These are phyloP conservation scores for Porpolomopsis calyptriformis DNA, from an alignment of 768 basidiomycete species.

Conservation along the genomic window DNA sequence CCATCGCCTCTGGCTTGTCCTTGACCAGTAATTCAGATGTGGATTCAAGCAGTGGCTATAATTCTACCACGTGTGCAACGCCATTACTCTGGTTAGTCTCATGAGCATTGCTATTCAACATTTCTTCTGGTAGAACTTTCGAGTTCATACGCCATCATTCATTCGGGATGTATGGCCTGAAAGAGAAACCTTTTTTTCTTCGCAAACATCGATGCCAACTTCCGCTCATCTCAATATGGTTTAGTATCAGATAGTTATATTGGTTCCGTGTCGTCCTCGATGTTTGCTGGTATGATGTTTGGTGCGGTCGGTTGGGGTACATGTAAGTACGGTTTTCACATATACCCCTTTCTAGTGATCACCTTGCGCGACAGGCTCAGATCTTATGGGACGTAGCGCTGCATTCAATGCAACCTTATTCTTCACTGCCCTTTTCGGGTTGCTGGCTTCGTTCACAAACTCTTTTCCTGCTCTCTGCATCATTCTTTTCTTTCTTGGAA, in stretches of 20 bases:
- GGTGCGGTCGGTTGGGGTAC: constrained; percentile 89
- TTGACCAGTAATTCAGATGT: constrained; percentile 55
- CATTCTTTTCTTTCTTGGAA: constrained; percentile 79
- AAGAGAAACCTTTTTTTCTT: neutral
- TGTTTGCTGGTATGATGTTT: constrained; percentile 97
- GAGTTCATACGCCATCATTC: neutral
- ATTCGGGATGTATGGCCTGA: neutral
- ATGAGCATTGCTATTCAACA: neutral
- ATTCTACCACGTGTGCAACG: constrained; percentile 94
- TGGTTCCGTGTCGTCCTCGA: constrained; percentile 75
- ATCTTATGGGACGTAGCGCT: constrained; percentile 75
- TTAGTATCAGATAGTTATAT: constrained; percentile 67
- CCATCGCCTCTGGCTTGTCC: constrained; percentile 8
- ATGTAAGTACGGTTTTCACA: constrained; percentile 31
- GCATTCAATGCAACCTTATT: constrained; percentile 92
- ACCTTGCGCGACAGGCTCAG: constrained; percentile 44
- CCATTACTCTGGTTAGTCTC: constrained; percentile 59
- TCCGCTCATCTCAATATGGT: neutral
- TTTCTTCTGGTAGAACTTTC: neutral
- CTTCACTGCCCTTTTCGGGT: constrained; percentile 82
- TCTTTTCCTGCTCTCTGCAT: constrained; percentile 63
- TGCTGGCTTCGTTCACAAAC: constrained; percentile 62
- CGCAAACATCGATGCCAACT: neutral
- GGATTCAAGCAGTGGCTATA: constrained; percentile 85
- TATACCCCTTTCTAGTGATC: neutral